Conservation (phyloP, 768 basidiomycete genomes). For the Rubroboletus pulcherrimus region DNA sequence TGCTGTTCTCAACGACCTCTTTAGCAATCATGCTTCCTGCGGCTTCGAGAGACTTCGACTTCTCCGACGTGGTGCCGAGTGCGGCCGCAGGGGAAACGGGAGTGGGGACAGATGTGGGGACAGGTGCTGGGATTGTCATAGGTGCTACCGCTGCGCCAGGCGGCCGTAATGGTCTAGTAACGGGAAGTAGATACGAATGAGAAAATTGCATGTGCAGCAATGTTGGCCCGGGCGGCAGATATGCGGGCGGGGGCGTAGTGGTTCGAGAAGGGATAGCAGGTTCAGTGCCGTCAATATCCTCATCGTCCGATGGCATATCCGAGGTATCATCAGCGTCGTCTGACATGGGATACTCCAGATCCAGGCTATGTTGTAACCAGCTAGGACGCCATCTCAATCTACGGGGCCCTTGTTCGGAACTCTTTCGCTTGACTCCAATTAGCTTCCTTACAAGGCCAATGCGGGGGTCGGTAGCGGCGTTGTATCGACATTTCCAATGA, state of each 20-base stretch:
- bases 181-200: slow-evolving; percentile 57
- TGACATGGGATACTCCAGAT: slow-evolving; percentile 33
- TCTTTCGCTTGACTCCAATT: slow-evolving; percentile 68
- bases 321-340: slow-evolving; percentile 37
- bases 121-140: slow-evolving; percentile 38
- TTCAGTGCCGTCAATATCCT: slow-evolving; percentile 33
- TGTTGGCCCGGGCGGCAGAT: slow-evolving; percentile 66
- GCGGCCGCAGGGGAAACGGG: slow-evolving; percentile 80
- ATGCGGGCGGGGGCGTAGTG: slow-evolving; percentile 66
- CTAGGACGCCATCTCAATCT: slow-evolving; percentile 35
- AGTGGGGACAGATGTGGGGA: slow-evolving; percentile 63
- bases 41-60: slow-evolving; percentile 63
- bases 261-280: slow-evolving; percentile 42
- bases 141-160: slow-evolving; percentile 51
- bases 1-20: slow-evolving; percentile 70
- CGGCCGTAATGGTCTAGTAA: slow-evolving; percentile 57
- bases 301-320: slow-evolving; percentile 40
- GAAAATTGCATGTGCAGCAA: slow-evolving; percentile 68
- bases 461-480: slow-evolving; percentile 65
- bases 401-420: slow-evolving; percentile 35
- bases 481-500: slow-evolving; percentile 54
- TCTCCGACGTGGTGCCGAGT: slow-evolving; percentile 60
- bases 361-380: slow-evolving; percentile 51
- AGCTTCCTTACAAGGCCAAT: slow-evolving; percentile 65
- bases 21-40: slow-evolving; percentile 58